These are phyloP conservation scores for Chlorella sp. DNA, from an alignment of 139 green algal species.

Conservation along the genomic window DNA sequence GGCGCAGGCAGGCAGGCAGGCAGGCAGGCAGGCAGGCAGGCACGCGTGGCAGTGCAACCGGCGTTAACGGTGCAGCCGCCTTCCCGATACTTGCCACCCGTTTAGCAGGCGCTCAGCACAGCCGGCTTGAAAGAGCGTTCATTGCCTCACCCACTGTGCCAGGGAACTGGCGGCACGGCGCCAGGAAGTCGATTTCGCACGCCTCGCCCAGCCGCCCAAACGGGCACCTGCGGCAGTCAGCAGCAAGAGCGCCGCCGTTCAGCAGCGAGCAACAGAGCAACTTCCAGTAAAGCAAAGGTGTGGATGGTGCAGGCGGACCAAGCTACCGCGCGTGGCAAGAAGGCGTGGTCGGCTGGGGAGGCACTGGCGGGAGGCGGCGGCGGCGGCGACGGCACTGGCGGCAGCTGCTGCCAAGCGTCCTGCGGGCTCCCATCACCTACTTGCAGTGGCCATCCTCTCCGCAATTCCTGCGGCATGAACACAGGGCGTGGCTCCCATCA, in stretches of 20 bases:
- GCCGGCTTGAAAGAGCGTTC: no score
- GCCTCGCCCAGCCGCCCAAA: not conserved
- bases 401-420: not conserved
- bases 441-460: not conserved
- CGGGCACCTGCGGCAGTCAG: not conserved
- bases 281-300: not conserved
- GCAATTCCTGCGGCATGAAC: not conserved
- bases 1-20: no score
- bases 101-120: no score
- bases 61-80: no score
- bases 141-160: no score
- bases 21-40: no score
- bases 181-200: conserved; percentile 2
- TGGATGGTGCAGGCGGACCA: not conserved
- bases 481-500: no score
- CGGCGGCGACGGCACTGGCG: not conserved
- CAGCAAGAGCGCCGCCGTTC: not conserved
- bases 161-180: not conserved
- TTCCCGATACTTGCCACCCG: no score
- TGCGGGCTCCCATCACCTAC: not conserved
- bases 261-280: not conserved
- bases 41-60: no score
- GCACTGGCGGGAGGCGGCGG: not conserved
- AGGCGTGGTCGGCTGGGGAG: not conserved
- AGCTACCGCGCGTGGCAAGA: not conserved